A percentile compares a stretch with the other conserved stretches of the same genome.
These are phyloP conservation scores for Eragrostis tef DNA, from an alignment of 202 grass and related monocot genomes.

Conservation along the genomic window DNA sequence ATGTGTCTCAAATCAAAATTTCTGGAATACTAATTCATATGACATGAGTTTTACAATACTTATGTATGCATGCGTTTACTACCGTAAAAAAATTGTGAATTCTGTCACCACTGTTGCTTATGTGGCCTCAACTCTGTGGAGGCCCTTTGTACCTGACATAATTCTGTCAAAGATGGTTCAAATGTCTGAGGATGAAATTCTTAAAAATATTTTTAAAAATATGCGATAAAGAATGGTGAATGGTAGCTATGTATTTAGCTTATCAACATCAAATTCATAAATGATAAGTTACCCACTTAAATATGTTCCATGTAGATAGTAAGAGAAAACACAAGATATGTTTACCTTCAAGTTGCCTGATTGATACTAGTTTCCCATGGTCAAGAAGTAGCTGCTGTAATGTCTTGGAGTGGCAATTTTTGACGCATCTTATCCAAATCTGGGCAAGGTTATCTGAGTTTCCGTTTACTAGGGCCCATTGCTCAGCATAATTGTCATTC, in stretches of 20 bases:
- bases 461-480: slow-evolving; percentile 38
- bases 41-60: background rate
- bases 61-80: background rate
- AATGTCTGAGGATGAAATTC: background rate
- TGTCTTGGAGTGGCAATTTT: slow-evolving; percentile 79
- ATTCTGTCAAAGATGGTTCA: background rate
- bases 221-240: slow-evolving; percentile 20
- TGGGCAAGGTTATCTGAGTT: slow-evolving; percentile 58
- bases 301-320: background rate
- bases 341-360: slow-evolving; percentile 71
- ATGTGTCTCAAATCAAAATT: background rate
- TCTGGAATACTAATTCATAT: background rate
- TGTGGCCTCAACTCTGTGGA: background rate
- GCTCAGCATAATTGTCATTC: slow-evolving; percentile 43
- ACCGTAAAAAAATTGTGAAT: background rate
- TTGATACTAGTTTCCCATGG: slow-evolving; percentile 66
- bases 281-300: slow-evolving; percentile 16
- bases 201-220: slow-evolving; percentile 15
- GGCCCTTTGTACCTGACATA: background rate
- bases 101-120: background rate
- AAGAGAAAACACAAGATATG: slow-evolving; percentile 20
- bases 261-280: background rate
- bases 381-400: slow-evolving; percentile 71
- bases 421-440: slow-evolving; percentile 75
- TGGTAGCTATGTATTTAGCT: slow-evolving; percentile 6